Evolutionary conservation across 352 stramenopile genomes (phyloP).

Genomic region (Pythium dissimile): DNA sequence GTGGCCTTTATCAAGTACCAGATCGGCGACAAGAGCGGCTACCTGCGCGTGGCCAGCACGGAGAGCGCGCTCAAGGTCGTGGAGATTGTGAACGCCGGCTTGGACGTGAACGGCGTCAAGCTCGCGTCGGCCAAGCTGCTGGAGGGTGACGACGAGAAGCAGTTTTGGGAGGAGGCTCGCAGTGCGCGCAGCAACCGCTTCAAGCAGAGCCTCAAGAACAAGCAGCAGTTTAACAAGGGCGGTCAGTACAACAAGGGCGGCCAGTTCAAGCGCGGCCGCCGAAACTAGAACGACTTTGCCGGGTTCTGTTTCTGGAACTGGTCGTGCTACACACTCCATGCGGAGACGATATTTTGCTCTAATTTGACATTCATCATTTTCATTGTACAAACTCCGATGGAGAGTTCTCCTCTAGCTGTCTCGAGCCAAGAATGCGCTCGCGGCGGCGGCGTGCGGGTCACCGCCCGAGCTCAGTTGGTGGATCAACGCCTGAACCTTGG

Average conservation of each 20-base stretch:
- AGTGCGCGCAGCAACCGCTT: slow-evolving; percentile 71
- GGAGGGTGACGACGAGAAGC: slow-evolving; percentile 77
- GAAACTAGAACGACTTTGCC: slow-evolving; percentile 14
- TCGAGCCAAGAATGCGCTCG: slow-evolving; percentile 45
- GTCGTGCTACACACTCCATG: too few species aligned
- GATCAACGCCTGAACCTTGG: slow-evolving; percentile 79
- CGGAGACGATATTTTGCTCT: slow-evolving; percentile 6
- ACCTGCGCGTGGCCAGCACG: slow-evolving; percentile 56
- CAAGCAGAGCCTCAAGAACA: slow-evolving; percentile 76
- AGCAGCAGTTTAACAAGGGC: slow-evolving; percentile 37
- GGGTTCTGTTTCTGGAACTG: too few species aligned
- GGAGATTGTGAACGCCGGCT: slow-evolving; percentile 51
- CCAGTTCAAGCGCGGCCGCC: slow-evolving; percentile 28
- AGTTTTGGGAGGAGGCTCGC: slow-evolving; percentile 81
- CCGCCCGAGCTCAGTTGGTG: slow-evolving; percentile 76
- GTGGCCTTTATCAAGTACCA: slow-evolving; percentile 88
- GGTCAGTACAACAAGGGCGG: slow-evolving; percentile 8
- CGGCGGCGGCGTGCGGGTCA: slow-evolving; percentile 42
- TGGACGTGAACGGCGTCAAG: slow-evolving; percentile 71
- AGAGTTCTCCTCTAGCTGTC: slow-evolving; percentile 37
- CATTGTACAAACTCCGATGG: slow-evolving; percentile 14
- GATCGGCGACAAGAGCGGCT: slow-evolving; percentile 64
- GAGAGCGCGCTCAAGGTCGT: slow-evolving; percentile 66
- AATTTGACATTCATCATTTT: slow-evolving; percentile 15
- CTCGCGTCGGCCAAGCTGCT: slow-evolving; percentile 52